Base-by-base conservation (phyloP, 331 rosid species). In the Ulmus americana region DNA sequence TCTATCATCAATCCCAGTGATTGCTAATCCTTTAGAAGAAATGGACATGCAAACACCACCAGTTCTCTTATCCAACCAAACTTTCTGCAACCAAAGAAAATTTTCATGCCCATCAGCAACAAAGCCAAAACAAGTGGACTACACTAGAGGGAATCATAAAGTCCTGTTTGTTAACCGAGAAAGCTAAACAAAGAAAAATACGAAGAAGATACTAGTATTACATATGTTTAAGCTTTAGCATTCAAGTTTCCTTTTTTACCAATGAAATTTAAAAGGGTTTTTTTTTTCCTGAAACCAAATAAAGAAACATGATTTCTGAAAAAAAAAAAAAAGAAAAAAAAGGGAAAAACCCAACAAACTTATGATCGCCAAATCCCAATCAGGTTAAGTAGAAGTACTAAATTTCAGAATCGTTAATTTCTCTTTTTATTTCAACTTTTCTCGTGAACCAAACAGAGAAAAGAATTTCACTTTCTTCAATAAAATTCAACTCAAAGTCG, bases 1-100 rank as follows among this genome's bases (percentile, higher is more conserved):
- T 5, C 97, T 76, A 76, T 94, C 99, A 76, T 87, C 97, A 64
- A 94, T 87, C 55, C 97, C 95, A 0, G 99, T 94, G 39, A 94
- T 87, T 9, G 90, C 81, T 57, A 94, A 76, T 38, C 95, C 99
- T 79, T 83, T 87, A 0, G 88, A 82, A 39, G 97, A 80, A 65
- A 94, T 63, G 11, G 85, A 81, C 79, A 94, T 16, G 72, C 95
- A 94, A 53, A 80, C 77, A 59, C 86, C 78, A 14, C 96, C 95
- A 9, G 85, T 72, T 68, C 82, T 61, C 68, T 84, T 84, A 74
- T 94, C 90, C 82, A 94, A 63, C 99, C 99, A 94, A 67, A 85
- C 84, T 55, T 79, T 94, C 97, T 94, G 82, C 80, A 82, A 54
- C 57, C 48, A 72, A 68, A 39, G 63, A 64, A 66, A 39, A 58